Base-by-base conservation (phyloP, 129 eudicot species). In the Dittrichia graveolens region DNA sequence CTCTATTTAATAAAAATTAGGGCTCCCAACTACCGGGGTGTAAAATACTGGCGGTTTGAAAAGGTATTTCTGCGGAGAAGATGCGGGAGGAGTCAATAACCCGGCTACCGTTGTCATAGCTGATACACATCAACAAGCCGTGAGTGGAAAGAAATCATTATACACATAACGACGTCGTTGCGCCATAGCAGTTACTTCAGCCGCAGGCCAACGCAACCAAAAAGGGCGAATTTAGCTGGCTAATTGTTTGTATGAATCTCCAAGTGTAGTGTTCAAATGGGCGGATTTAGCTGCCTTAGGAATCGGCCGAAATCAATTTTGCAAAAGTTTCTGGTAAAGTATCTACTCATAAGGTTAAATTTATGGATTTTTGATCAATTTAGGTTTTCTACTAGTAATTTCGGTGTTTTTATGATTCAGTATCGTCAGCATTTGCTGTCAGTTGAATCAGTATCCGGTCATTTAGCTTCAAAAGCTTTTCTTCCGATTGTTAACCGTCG, bases 351-450 rank as follows among this genome's bases (percentile, higher is more conserved):
- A 31, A 31, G 14, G 8, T 35, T 41, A 7, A 15, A 7, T 1
- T 14, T 5, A 45, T 38, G 5, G 37, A 59, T 35, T 38, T 38
- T 46, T 16, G 10, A 45, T 39, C 16, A 24, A 54, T 66, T 66
- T 8, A 18, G 44, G 11, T 68, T 46, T 46, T 40, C 65, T 2
- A 2, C 35, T 67, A 8, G 31, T 56, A 4, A 54, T 12, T 5
- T 57, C 49, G 31, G 58, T 69, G 74, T 38, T 75, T 15, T 61
- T 77, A 2, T 61, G 61, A 50, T 75, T 39, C 80, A 80, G 84
- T 61, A 69, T 54, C 77, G 61, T 38, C 80, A 55, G 72, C 77
- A 69, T 75, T 75, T 80, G 56, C 62, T 52, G 35, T 40, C 80
- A 13, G 59, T 49, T 12, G 71, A 79, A 60, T 74, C 71, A 14